phyloP scores from a whole-genome alignment of 306 rosid genomes.

The Begonia fuchsioides region DNA sequence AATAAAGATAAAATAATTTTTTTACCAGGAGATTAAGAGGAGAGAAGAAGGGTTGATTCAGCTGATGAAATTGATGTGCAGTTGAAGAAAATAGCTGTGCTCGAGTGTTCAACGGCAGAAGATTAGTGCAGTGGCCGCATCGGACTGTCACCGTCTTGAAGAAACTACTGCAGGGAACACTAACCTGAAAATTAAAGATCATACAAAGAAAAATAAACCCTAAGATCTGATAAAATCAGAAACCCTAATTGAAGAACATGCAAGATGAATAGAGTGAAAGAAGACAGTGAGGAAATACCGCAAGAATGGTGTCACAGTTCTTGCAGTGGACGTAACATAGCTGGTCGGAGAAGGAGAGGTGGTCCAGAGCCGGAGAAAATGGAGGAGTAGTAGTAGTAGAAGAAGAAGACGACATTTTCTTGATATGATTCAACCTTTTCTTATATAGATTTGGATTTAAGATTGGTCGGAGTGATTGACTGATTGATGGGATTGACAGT shows the following conservation, averaged over 20 bases:
- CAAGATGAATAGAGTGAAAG: no score
- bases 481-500: neutral
- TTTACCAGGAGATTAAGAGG: slow-evolving; percentile 40
- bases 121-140: slow-evolving; percentile 96
- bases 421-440: neutral
- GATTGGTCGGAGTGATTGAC: slow-evolving; percentile 48
- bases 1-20: no score
- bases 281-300: slow-evolving; percentile 39
- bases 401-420: neutral
- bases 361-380: slow-evolving; percentile 3
- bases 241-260: no score
- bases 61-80: slow-evolving; percentile 49
- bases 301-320: slow-evolving; percentile 89
- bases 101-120: slow-evolving; percentile 75
- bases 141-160: slow-evolving; percentile 89
- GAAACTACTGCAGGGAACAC: slow-evolving; percentile 79
- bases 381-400: neutral
- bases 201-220: neutral
- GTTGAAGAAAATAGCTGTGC: slow-evolving; percentile 41
- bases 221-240: no score
- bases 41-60: slow-evolving; percentile 42
- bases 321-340: slow-evolving; percentile 96
- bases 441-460: neutral
- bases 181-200: slow-evolving; percentile 35
- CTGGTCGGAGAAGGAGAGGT: slow-evolving; percentile 58